Evolutionary conservation across 768 basidiomycete genomes (phyloP), one percentile per base, ranked within the genome.

Genomic region (Suillus alpinus): DNA sequence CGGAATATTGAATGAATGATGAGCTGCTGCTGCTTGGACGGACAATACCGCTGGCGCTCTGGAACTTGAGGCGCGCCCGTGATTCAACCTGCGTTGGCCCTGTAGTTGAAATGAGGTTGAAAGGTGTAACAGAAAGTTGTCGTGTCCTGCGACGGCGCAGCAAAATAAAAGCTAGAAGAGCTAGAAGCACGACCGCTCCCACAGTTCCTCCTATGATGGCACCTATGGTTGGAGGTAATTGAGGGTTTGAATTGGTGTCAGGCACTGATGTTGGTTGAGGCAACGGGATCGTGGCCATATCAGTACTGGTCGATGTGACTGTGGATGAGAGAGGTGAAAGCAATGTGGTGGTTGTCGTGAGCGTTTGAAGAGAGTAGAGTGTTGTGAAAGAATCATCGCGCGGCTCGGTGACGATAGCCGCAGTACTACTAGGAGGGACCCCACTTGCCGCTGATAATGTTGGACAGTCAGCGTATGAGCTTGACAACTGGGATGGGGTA

Each of bases 1-100:
- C 59, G 14, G 59, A 32, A 23, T 58, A 60, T 41, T 60, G 59
- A 36, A 60, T 39, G 29, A 60, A 58, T 13, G 55, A 60, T 14
- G 59, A 60, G 29, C 36, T 18, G 13, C 39, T 2, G 34, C 58
- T 59, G 52, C 23, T 55, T 39, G 53, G 53, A 39, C 53, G 53
- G 26, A 55, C 6, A 18, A 23, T 23, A 26, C 14, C 14, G 23
- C 16, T 34, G 16, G 23, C 26, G 18, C 16, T 29, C 10, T 26
- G 13, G 23, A 26, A 18, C 23, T 55, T 55, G 36, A 37, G 7
- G 8, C 16, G 5, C 10, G 10, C 16, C 53, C 36, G 36, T 37
- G 36, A 37, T 14, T 37, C 14, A 2, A 18, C 3, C 9, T 16
- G 37, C 14, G 34, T 36, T 39, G 53, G 53, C 26, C 16, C 26